phyloP scores from a whole-genome alignment of 192 early-diverging fungal species.

The Umbelopsis ramanniana region DNA sequence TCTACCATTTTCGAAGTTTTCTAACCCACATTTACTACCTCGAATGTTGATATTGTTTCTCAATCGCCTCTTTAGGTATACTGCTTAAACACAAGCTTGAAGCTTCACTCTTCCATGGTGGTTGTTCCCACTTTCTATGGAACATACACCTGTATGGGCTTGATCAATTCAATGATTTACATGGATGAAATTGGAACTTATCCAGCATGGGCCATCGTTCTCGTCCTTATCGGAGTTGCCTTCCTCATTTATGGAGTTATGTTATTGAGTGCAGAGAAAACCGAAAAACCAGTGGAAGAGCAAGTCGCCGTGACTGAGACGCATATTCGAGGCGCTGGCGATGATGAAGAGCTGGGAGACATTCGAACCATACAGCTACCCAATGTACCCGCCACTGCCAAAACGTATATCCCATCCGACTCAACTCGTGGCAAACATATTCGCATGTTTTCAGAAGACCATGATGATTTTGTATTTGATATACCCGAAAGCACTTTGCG shows the following conservation, averaged over 20 bases:
- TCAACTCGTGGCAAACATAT: background rate
- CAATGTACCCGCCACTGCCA: background rate
- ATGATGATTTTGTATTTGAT: background rate
- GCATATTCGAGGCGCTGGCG: background rate
- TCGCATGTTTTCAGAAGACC: slow-evolving; percentile 4
- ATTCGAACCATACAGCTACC: background rate
- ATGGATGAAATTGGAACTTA: slow-evolving; percentile 55
- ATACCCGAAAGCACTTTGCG: background rate
- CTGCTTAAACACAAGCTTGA: slow-evolving; percentile 61
- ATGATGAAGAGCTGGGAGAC: background rate
- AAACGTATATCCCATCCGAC: background rate
- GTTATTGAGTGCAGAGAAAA: slow-evolving; percentile 51
- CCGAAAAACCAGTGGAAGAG: slow-evolving; percentile 18
- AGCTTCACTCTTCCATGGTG: slow-evolving; percentile 59
- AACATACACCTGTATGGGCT: slow-evolving; percentile 56
- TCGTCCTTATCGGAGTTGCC: slow-evolving; percentile 57
- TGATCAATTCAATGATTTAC: slow-evolving; percentile 64
- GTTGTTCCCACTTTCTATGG: slow-evolving; percentile 66
- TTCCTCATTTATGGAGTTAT: slow-evolving; percentile 58
- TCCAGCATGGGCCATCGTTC: slow-evolving; percentile 50
- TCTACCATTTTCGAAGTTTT: background rate
- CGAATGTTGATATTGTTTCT: background rate
- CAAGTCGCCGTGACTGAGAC: background rate
- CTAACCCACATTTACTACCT: background rate
- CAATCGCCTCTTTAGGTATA: slow-evolving; percentile 48